A percentile compares a stretch with the other conserved stretches of the same genome.
phyloP scores from a whole-genome alignment of 2,329 filamentous ascomycete species.

The Emmonsiellopsis sp. region DNA sequence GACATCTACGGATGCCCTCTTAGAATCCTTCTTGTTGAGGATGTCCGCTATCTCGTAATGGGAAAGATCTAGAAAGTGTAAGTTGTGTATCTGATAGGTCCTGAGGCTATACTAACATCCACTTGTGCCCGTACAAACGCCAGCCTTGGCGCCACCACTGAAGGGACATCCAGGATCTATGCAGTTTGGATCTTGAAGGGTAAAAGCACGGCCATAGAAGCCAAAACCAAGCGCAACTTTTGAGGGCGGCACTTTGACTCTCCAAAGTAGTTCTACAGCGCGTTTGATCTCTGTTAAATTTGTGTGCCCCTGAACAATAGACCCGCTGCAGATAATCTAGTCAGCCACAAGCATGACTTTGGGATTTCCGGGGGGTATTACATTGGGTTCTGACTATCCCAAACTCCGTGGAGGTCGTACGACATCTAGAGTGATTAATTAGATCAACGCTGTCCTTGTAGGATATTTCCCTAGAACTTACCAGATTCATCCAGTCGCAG shows the following conservation, averaged over 20 bases:
- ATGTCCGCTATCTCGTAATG: constrained; percentile 25
- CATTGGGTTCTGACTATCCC: constrained; percentile 14
- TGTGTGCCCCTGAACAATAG: constrained; percentile 23
- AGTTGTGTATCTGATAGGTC: background rate
- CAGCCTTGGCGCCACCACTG: constrained; percentile 14
- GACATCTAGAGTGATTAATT: constrained; percentile 11
- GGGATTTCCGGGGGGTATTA: background rate
- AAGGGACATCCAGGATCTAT: constrained; percentile 17
- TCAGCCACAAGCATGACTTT: background rate
- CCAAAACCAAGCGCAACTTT: constrained; percentile 33
- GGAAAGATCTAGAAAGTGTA: constrained; percentile 14
- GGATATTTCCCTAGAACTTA: background rate
- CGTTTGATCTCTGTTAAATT: constrained; percentile 21
- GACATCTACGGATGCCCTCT: background rate
- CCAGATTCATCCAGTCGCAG: constrained; percentile 14
- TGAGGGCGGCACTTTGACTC: constrained; percentile 14
- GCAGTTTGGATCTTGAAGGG: constrained; percentile 14
- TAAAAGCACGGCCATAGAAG: constrained; percentile 40
- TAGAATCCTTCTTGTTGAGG: background rate
- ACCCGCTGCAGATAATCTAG: background rate
- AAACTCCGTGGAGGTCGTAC: constrained; percentile 19
- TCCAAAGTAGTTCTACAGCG: constrained; percentile 16
- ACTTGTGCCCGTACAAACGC: constrained; percentile 18
- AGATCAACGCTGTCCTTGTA: background rate
- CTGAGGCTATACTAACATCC: background rate